These are phyloP conservation scores for Populus deltoides DNA, from an alignment of 345 rosid genomes.

Conservation along the genomic window DNA sequence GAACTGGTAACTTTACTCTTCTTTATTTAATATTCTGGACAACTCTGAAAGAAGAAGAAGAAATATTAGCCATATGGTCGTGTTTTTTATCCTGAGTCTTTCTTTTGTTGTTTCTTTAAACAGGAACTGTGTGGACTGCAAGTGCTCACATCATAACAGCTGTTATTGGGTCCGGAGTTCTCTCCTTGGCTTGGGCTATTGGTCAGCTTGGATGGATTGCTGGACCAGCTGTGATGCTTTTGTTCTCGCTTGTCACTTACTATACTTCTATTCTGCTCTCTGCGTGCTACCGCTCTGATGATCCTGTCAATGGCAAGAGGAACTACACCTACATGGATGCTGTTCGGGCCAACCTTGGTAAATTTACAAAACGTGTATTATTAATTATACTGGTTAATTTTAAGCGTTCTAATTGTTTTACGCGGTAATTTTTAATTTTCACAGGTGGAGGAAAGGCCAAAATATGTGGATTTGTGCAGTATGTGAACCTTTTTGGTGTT, in stretches of 20 bases:
- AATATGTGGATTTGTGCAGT: slow-evolving; percentile 65
- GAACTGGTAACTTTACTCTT: slow-evolving; percentile 51
- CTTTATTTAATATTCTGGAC: background rate
- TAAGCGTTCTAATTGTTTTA: background rate
- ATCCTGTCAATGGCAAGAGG: slow-evolving; percentile 52
- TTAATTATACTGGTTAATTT: background rate
- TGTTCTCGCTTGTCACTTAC: slow-evolving; percentile 69
- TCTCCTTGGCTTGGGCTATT: slow-evolving; percentile 71
- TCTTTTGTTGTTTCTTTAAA: background rate
- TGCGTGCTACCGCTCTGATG: slow-evolving; percentile 67
- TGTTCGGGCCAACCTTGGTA: slow-evolving; percentile 61
- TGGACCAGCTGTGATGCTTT: slow-evolving; percentile 57
- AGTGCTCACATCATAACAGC: slow-evolving; percentile 83
- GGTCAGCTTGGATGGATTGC: slow-evolving; percentile 85
- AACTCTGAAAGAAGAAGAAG: too few species aligned
- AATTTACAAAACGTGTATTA: background rate
- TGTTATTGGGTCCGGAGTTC: slow-evolving; percentile 75
- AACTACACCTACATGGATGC: slow-evolving; percentile 78
- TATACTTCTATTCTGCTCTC: slow-evolving; percentile 60
- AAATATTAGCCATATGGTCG: too few species aligned
- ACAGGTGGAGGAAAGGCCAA: slow-evolving; percentile 67
- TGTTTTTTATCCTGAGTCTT: too few species aligned
- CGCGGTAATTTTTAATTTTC: too few species aligned
- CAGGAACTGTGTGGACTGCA: slow-evolving; percentile 72
- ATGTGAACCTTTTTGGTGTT: slow-evolving; percentile 63